Evolutionary conservation across 2,329 filamentous ascomycete genomes (phyloP), one percentile per base, ranked within the genome.

Genomic region (Fusarium armeniacum): DNA sequence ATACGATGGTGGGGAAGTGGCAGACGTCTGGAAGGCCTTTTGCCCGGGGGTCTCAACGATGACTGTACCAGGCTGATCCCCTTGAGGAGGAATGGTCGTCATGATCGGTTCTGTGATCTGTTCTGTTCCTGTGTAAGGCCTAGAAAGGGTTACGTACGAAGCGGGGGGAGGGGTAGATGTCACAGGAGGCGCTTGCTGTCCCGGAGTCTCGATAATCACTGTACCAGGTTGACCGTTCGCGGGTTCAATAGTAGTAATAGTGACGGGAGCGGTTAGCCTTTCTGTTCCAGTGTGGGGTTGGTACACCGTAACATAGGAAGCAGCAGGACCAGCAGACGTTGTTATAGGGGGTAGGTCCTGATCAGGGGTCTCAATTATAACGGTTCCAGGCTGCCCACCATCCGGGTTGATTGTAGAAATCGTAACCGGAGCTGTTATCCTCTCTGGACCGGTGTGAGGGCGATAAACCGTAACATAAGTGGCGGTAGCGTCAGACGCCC

Each of bases 191-290:
- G 45, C 49, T 62, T 66, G 49, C 33, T 61, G 50, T 33, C 62
- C 62, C 32, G 63, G 65, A 6, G 65, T 69, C 54, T 69, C 65
- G 15, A 69, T 61, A 16, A 69, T 66, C n/a, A 69, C 54, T 51
- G 65, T 69, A 47, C 65, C 65, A 11, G 65, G 65, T 12, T 65
- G 47, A 11, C 51, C 65, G 6, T 55, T 32, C 1, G n/a, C 18
- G 5, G 65, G 65, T n/a, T 65, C 52, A 20, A 69, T 66, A 6
- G 65, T 69, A 1, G 65, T 69, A 8, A 69, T 24, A 12, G 65
- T 69, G 13, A 66, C 46, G 1, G 65, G 54, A 6, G 45, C 50
- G 18, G 65, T 69, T 20, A 69, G 66, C 16, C 40, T 52, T 7
- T 61, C 54, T 32, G 36, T 30, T 10, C 65, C 65, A 9, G 50